phyloP scores from a whole-genome alignment of 2,329 filamentous ascomycete genomes.

The Pseudogymnoascus sp. region DNA sequence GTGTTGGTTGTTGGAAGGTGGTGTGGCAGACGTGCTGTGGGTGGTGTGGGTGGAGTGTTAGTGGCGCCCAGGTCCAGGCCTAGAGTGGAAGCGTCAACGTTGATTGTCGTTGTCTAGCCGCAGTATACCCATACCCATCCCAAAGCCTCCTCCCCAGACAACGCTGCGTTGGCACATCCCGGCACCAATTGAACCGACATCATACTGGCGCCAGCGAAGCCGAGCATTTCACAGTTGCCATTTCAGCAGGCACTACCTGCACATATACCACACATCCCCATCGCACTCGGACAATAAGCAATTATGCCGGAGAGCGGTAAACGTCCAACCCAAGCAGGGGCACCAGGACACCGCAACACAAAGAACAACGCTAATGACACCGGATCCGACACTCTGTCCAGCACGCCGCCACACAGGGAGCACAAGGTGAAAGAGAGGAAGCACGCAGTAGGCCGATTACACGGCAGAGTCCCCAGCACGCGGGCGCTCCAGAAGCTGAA shows the following conservation, averaged over 20 bases:
- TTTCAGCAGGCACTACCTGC: conserved; percentile 5
- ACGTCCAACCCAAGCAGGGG: conserved; percentile 4
- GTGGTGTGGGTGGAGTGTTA: not conserved
- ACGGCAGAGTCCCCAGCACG: conserved; percentile 23
- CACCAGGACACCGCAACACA: conserved; percentile 1
- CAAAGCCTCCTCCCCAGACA: conserved; percentile 1
- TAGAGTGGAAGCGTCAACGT: not conserved
- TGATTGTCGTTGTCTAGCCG: not conserved
- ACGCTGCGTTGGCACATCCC: conserved; percentile 5
- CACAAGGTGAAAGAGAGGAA: conserved; percentile 19
- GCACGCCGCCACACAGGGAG: conserved; percentile 21
- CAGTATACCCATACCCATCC: not conserved
- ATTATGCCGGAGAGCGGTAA: not conserved
- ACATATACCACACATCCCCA: not conserved
- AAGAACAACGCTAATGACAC: conserved; percentile 6
- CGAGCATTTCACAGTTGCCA: not conserved
- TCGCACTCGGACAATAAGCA: not conserved
- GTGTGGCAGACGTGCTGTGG: not conserved
- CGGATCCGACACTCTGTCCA: conserved; percentile 18
- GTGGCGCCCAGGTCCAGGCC: conserved; percentile 5
- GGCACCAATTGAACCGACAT: conserved; percentile 1
- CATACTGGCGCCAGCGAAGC: not conserved
- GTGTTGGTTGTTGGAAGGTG: not conserved
- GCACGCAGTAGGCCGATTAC: conserved; percentile 23
- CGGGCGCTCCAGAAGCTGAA: conserved; percentile 25